phyloP scores from a whole-genome alignment of 306 rosid species.

The Mimosa pudica region DNA sequence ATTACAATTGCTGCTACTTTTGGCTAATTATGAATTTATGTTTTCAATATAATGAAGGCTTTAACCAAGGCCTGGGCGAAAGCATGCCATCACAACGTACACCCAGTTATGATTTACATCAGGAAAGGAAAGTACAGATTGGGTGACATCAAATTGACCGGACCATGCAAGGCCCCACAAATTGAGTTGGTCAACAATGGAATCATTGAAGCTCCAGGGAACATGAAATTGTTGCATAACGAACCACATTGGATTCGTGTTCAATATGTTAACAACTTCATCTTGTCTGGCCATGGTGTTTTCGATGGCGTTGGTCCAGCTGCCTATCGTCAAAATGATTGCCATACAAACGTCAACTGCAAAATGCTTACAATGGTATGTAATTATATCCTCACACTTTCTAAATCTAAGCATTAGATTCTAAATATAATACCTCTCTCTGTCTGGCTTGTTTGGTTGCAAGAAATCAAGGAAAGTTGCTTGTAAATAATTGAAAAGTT shows the following conservation, averaged over 20 bases:
- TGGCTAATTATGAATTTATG: not conserved
- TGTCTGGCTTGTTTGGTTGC: too few relatives aligned
- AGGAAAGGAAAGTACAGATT: conserved; percentile 23
- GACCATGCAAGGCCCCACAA: conserved; percentile 50
- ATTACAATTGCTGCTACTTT: not conserved
- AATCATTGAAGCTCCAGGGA: conserved; percentile 38
- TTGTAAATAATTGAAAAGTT: too few relatives aligned
- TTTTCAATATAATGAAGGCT: conserved; percentile 20
- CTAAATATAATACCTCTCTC: too few relatives aligned
- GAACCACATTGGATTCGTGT: conserved; percentile 41
- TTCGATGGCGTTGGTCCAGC: conserved; percentile 47
- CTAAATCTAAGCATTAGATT: too few relatives aligned
- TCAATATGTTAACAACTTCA: conserved; percentile 16
- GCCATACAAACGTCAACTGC: conserved; percentile 28
- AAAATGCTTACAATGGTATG: conserved; percentile 35
- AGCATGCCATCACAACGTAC: conserved; percentile 34
- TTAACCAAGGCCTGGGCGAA: conserved; percentile 44
- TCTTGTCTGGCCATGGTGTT: conserved; percentile 39
- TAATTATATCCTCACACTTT: not conserved
- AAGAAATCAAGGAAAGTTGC: too few relatives aligned
- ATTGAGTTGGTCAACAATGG: conserved; percentile 33
- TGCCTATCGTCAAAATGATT: not conserved
- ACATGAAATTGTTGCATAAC: not conserved
- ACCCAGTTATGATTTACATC: conserved; percentile 24
- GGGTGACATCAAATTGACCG: conserved; percentile 5